A percentile compares a stretch with the other conserved stretches of the same genome.
Conservation (phyloP, 78 protist genomes). For the Blattamonas nauphoetae region DNA sequence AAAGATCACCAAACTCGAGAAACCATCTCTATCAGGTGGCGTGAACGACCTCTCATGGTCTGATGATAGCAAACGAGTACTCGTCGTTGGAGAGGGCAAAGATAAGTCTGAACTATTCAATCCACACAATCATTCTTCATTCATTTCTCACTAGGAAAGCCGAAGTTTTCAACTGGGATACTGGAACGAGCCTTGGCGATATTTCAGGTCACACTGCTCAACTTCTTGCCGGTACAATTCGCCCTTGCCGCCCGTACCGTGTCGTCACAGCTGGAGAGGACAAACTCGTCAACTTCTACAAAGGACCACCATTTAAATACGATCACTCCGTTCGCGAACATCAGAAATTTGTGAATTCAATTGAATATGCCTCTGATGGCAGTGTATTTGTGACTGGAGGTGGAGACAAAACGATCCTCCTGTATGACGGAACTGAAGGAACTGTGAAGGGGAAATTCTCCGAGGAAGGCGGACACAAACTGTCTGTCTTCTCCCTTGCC, state of each 20-base stretch:
- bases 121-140: background rate
- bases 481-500: background rate
- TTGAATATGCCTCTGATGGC: background rate
- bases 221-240: background rate
- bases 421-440: background rate
- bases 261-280: slow-evolving; percentile 22
- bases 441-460: background rate
- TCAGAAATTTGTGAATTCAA: background rate
- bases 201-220: background rate
- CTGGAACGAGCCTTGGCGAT: slow-evolving; percentile 2
- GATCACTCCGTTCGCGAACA: background rate
- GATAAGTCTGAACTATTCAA: background rate
- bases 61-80: slow-evolving; percentile 3
- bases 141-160: background rate
- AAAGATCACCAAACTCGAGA: background rate
- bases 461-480: background rate
- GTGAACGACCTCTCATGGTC: slow-evolving; percentile 10
- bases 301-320: slow-evolving; percentile 17
- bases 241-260: slow-evolving; percentile 15
- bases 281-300: slow-evolving; percentile 11
- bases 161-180: background rate
- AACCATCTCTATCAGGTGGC: background rate
- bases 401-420: background rate
- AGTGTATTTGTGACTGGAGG: background rate
- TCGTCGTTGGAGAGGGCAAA: slow-evolving; percentile 1